Conservation (phyloP, 106 monocot species). For the Dendrobium catenatum region DNA sequence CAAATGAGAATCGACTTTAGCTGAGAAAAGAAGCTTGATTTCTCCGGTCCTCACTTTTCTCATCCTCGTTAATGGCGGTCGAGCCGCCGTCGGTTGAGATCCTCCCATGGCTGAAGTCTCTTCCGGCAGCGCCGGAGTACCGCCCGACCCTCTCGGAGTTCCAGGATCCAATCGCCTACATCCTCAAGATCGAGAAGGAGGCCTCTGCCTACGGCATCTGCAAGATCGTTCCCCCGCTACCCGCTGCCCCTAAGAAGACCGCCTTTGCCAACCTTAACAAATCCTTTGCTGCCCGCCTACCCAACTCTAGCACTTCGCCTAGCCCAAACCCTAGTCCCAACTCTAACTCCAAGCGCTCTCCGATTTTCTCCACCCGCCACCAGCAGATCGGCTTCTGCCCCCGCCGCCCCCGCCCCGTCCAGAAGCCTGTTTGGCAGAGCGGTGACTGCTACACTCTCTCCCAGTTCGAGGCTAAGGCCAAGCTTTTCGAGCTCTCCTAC, state of each 20-base stretch:
- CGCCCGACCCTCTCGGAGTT: slow-evolving; percentile 70
- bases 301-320: slow-evolving; percentile 5
- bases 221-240: slow-evolving; percentile 82
- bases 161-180: slow-evolving; percentile 79
- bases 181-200: slow-evolving; percentile 68
- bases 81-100: slow-evolving; percentile 19
- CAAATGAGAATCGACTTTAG: slow-evolving; percentile 5
- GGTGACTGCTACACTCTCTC: slow-evolving; percentile 65
- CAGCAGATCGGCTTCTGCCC: slow-evolving; percentile 82
- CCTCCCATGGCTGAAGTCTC: slow-evolving; percentile 58
- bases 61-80: background rate
- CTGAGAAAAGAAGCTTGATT: background rate
- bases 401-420: slow-evolving; percentile 44
- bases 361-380: slow-evolving; percentile 66
- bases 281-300: slow-evolving; percentile 47
- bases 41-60: background rate
- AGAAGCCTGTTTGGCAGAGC: slow-evolving; percentile 81
- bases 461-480: slow-evolving; percentile 70
- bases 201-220: slow-evolving; percentile 79
- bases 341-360: slow-evolving; percentile 10
- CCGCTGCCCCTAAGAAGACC: slow-evolving; percentile 53
- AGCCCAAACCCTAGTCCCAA: slow-evolving; percentile 1
- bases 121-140: slow-evolving; percentile 79
- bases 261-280: slow-evolving; percentile 48
- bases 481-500: slow-evolving; percentile 42